Conservation (phyloP, 345 rosid genomes). For the Eucalyptus shirleyi region DNA sequence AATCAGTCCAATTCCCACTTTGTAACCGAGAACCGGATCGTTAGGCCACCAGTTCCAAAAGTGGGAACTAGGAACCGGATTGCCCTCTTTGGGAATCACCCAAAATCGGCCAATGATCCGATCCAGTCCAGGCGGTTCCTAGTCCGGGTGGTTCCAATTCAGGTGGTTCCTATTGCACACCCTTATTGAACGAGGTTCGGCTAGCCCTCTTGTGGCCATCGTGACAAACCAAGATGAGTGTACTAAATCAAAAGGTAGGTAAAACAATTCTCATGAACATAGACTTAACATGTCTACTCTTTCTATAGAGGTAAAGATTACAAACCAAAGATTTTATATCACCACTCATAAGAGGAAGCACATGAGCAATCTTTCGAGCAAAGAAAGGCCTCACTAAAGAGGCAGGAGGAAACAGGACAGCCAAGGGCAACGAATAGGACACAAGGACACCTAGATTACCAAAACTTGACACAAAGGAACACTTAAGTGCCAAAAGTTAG, state of each 20-base stretch:
- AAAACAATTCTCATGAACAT: background rate
- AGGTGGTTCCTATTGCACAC: too few relatives aligned
- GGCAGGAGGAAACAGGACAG: too few relatives aligned
- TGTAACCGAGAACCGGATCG: rapidly evolving
- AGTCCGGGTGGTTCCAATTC: rapidly evolving
- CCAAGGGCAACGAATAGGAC: background rate
- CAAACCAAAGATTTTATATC: too few relatives aligned
- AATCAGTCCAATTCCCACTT: too few relatives aligned
- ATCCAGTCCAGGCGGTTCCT: rapidly evolving
- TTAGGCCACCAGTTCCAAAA: too few relatives aligned
- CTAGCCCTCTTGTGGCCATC: background rate
- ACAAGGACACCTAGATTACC: rapidly evolving
- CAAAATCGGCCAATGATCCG: rapidly evolving
- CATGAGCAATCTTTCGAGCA: background rate
- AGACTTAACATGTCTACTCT: background rate
- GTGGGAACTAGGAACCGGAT: too few relatives aligned
- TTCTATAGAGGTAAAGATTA: background rate
- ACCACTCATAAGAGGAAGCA: background rate
- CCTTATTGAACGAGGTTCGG: background rate
- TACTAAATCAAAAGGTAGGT: background rate
- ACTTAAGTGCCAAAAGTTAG: too few relatives aligned
- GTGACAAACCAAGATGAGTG: background rate
- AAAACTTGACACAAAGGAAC: too few relatives aligned
- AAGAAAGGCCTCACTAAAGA: too few relatives aligned
- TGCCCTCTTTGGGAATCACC: too few relatives aligned